Percentiles rank a stretch among this genome's conserved stretches.
These are phyloP conservation scores for Cladosporium sp. DNA, from an alignment of 2,329 filamentous ascomycete genomes.

Conservation along the genomic window DNA sequence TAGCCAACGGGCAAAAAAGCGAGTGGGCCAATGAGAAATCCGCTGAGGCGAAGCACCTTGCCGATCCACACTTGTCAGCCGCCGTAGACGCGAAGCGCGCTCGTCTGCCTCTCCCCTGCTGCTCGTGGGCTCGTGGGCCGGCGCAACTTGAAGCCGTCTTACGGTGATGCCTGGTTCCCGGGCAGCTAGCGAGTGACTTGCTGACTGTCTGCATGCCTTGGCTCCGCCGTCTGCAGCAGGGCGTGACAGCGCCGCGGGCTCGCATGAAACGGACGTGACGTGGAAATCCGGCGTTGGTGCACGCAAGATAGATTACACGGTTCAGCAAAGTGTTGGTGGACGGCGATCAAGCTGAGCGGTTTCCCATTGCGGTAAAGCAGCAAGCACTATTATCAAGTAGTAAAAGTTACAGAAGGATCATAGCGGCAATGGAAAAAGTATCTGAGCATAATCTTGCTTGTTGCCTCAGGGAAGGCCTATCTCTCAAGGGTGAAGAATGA, in stretches of 20 bases:
- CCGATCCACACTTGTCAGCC: conserved; percentile 1
- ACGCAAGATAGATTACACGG: not conserved
- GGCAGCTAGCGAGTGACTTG: conserved; percentile 15
- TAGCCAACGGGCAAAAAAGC: conserved; percentile 16
- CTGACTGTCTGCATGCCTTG: conserved; percentile 12
- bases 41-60: conserved; percentile 8
- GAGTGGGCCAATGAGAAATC: conserved; percentile 14
- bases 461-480: not conserved
- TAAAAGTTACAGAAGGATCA: not conserved
- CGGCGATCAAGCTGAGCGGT: not conserved
- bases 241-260: conserved; percentile 10
- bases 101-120: not conserved
- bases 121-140: not conserved
- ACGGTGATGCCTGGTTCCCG: conserved; percentile 15
- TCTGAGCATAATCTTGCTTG: conserved; percentile 6
- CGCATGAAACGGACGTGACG: conserved; percentile 3
- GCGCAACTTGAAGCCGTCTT: conserved; percentile 10
- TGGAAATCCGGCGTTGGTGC: not conserved
- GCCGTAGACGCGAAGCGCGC: not conserved
- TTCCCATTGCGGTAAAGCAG: not conserved
- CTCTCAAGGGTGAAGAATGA: conserved; percentile 3
- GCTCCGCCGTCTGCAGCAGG: not conserved
- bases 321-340: not conserved
- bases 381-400: not conserved
- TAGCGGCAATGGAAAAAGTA: not conserved